Percentiles rank a stretch among this genome's conserved stretches.
phyloP scores from a whole-genome alignment of 768 basidiomycete species.

The Gelatoporia subvermispora region DNA sequence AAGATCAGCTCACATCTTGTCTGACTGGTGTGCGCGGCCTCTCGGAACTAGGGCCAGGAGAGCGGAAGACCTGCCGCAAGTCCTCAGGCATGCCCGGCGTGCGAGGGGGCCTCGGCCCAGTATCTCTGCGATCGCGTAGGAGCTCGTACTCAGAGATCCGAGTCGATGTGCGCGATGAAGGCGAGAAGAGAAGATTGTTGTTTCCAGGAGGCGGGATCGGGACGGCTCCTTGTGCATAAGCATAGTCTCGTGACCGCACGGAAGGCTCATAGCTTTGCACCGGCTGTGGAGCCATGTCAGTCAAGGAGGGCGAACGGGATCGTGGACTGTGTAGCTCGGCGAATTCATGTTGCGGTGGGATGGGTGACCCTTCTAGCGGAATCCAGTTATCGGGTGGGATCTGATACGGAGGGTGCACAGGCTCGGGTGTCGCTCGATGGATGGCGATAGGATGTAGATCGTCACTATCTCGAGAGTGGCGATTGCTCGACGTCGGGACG shows the following conservation, averaged over 20 bases:
- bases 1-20: not conserved
- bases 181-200: constrained; percentile 11
- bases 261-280: not conserved
- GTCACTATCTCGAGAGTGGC: not conserved
- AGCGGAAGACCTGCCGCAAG: not conserved
- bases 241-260: constrained; percentile 10
- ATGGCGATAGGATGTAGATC: constrained; percentile 23
- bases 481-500: constrained; percentile 27
- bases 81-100: not conserved
- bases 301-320: constrained; percentile 2
- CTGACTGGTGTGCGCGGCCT: not conserved
- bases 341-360: constrained; percentile 63
- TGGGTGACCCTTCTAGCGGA: constrained; percentile 40
- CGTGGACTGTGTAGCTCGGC: constrained; percentile 15
- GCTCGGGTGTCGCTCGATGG: constrained; percentile 33
- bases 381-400: constrained; percentile 63
- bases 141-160: constrained; percentile 22
- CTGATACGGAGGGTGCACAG: constrained; percentile 31
- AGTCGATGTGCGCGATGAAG: constrained; percentile 23
- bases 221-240: constrained; percentile 3
- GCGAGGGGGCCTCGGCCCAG: not conserved
- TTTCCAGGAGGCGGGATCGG: constrained; percentile 1
- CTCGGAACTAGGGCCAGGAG: not conserved
- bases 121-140: constrained; percentile 10
- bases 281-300: not conserved